Percentiles rank a stretch among this genome's conserved stretches.
These are phyloP conservation scores for Thelonectria olida DNA, from an alignment of 2,329 filamentous ascomycete genomes.

Conservation along the genomic window DNA sequence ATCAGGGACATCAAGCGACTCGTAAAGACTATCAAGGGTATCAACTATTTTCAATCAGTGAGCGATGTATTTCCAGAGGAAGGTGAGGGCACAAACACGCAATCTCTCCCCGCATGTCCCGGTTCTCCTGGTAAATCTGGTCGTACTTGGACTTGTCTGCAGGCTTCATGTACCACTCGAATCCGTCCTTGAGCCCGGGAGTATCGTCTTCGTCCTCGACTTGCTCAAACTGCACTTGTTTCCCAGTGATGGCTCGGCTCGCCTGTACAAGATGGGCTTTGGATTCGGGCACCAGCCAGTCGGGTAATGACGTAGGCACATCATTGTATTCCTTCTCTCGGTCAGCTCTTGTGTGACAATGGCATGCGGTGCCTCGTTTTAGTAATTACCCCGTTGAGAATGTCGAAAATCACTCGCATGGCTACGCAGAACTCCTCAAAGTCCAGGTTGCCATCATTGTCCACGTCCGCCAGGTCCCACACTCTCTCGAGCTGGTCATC, in stretches of 20 bases:
- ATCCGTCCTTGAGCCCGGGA: constrained; percentile 89
- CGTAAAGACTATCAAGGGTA: constrained; percentile 84
- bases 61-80: not conserved
- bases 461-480: constrained; percentile 97
- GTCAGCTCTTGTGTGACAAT: constrained; percentile 23
- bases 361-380: not conserved
- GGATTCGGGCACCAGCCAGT: constrained; percentile 97
- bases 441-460: constrained; percentile 96
- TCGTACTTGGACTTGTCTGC: constrained; percentile 93
- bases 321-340: constrained; percentile 80
- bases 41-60: constrained; percentile 64
- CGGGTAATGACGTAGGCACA: constrained; percentile 85
- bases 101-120: constrained; percentile 86
- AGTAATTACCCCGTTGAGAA: constrained; percentile 83
- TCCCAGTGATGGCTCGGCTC: constrained; percentile 79
- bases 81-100: constrained; percentile 65
- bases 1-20: constrained; percentile 77
- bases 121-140: constrained; percentile 94
- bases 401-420: constrained; percentile 97
- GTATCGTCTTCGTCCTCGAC: constrained; percentile 86
- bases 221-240: constrained; percentile 83
- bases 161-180: constrained; percentile 99
- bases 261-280: constrained; percentile 92
- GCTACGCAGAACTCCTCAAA: constrained; percentile 99
- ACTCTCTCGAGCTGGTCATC: constrained; percentile 90